Conservation (phyloP, 495 filamentous ascomycete genomes). For the Aspergillus asperescens region DNA sequence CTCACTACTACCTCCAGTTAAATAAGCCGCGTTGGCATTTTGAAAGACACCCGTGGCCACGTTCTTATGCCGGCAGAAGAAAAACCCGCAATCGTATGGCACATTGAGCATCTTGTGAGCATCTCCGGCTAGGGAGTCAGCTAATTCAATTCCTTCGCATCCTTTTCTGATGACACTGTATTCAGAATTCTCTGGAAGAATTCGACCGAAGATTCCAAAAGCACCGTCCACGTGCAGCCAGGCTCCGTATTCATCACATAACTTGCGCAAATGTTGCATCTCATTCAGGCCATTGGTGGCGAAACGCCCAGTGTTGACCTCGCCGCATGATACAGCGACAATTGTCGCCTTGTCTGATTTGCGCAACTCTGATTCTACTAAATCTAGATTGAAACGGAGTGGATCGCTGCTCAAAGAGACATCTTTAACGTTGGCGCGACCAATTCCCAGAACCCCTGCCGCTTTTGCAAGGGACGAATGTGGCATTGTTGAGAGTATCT, state of each 20-base stretch:
- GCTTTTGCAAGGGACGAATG: conserved; percentile 83
- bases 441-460: conserved; percentile 73
- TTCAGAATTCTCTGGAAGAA: conserved; percentile 54
- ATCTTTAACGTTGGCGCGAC: conserved; percentile 60
- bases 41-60: conserved; percentile 61
- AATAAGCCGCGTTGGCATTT: conserved; percentile 83
- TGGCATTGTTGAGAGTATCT: conserved; percentile 71
- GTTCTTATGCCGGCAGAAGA: conserved; percentile 61
- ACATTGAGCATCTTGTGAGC: conserved; percentile 93
- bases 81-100: conserved; percentile 92
- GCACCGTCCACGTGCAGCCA: conserved; percentile 94
- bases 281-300: conserved; percentile 56
- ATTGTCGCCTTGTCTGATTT: conserved; percentile 57
- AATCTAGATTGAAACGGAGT: conserved; percentile 62
- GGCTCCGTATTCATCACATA: conserved; percentile 69
- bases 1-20: conserved; percentile 42
- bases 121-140: conserved; percentile 81
- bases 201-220: conserved; percentile 78
- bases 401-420: conserved; percentile 49
- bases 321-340: conserved; percentile 72
- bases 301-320: conserved; percentile 89
- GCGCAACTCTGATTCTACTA: conserved; percentile 50
- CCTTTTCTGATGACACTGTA: conserved; percentile 52
- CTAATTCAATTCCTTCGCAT: conserved; percentile 68
- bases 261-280: conserved; percentile 55